Percentiles rank a stretch among this genome's conserved stretches.
Conservation (phyloP, 2,329 filamentous ascomycete genomes). For the Neofusicoccum parvum region DNA sequence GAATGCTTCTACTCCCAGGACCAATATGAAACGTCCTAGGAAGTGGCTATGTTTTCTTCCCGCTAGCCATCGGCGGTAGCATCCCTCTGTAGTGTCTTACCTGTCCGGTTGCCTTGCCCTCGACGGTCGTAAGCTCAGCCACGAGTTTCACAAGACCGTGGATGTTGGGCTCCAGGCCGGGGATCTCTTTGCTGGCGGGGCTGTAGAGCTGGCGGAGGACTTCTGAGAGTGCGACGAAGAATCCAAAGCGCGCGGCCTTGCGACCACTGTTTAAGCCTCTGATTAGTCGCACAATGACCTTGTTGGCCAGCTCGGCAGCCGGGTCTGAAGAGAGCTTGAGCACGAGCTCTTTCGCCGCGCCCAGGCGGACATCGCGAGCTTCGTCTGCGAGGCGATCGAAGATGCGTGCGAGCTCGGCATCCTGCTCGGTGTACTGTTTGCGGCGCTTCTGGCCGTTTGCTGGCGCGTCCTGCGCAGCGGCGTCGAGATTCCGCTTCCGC, state of each 20-base stretch:
- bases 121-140: slow-evolving; percentile 54
- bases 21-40: too few relatives aligned
- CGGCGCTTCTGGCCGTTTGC: slow-evolving; percentile 34
- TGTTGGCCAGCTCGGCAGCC: slow-evolving; percentile 41
- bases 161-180: slow-evolving; percentile 42
- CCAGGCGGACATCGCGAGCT: slow-evolving; percentile 45
- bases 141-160: slow-evolving; percentile 53
- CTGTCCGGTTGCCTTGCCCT: slow-evolving; percentile 56
- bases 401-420: slow-evolving; percentile 47
- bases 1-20: too few relatives aligned
- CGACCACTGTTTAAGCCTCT: slow-evolving; percentile 86
- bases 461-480: slow-evolving; percentile 22
- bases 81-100: slow-evolving; percentile 37
- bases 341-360: slow-evolving; percentile 49
- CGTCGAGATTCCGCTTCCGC: slow-evolving; percentile 19
- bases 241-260: slow-evolving; percentile 85
- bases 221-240: slow-evolving; percentile 86
- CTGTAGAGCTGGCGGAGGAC: slow-evolving; percentile 72
- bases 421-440: slow-evolving; percentile 41
- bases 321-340: slow-evolving; percentile 44
- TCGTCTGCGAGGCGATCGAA: slow-evolving; percentile 52
- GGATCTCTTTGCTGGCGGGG: slow-evolving; percentile 30
- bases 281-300: slow-evolving; percentile 61
- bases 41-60: too few relatives aligned
- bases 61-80: too few relatives aligned